These are phyloP conservation scores for Backusella westeae DNA, from an alignment of 192 early-diverging fungal species.

Conservation along the genomic window DNA sequence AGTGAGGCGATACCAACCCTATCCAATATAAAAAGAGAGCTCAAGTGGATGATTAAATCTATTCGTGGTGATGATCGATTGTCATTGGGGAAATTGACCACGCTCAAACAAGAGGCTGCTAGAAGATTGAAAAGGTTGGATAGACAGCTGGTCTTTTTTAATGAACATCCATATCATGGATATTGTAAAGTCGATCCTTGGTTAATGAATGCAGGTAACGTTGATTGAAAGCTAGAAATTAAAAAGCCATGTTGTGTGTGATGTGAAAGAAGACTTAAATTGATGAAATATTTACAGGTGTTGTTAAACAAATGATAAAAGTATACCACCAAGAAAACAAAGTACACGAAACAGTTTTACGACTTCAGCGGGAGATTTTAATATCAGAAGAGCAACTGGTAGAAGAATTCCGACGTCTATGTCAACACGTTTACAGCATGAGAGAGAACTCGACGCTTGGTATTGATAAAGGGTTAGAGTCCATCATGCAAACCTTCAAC, in stretches of 20 bases:
- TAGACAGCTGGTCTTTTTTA: slow-evolving; percentile 21
- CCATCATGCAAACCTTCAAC: slow-evolving; percentile 10
- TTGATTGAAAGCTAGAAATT: not conserved
- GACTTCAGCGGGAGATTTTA: slow-evolving; percentile 20
- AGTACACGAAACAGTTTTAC: slow-evolving; percentile 25
- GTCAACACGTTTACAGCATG: slow-evolving; percentile 11
- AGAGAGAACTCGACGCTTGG: slow-evolving; percentile 6
- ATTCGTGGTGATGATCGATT: slow-evolving; percentile 25
- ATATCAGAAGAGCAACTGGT: slow-evolving; percentile 19
- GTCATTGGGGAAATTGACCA: slow-evolving; percentile 7
- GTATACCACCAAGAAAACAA: slow-evolving; percentile 29
- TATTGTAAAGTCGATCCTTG: slow-evolving; percentile 21
- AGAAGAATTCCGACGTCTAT: slow-evolving; percentile 21
- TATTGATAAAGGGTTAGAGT: slow-evolving; percentile 14
- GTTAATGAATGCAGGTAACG: slow-evolving; percentile 31
- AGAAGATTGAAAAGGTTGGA: slow-evolving; percentile 7
- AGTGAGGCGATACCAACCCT: slow-evolving; percentile 11
- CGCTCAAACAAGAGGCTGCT: slow-evolving; percentile 13
- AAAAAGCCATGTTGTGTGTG: not conserved
- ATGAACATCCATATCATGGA: slow-evolving; percentile 24
- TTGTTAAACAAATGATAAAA: slow-evolving; percentile 27
- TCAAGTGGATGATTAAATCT: slow-evolving; percentile 22
- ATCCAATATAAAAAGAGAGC: slow-evolving; percentile 22
- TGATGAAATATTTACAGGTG: not conserved
- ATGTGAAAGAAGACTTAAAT: not conserved